A percentile compares a stretch with the other conserved stretches of the same genome.
phyloP scores from a whole-genome alignment of 2,329 filamentous ascomycete genomes.

The Fusarium napiforme region DNA sequence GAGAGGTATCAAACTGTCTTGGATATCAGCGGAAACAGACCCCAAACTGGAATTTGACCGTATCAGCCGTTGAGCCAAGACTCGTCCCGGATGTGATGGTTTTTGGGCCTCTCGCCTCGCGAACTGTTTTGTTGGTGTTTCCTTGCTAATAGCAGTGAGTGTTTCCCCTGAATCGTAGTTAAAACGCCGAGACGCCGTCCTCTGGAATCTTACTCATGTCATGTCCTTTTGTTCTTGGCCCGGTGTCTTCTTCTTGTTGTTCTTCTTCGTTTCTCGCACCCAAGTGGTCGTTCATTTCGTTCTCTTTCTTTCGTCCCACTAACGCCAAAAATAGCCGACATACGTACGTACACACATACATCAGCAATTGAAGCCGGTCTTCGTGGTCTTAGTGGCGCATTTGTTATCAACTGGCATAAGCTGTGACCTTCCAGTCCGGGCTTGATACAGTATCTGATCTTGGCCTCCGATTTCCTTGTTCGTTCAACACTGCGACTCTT shows the following conservation, averaged over 20 bases:
- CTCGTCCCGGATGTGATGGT: constrained; percentile 24
- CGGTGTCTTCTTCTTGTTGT: constrained; percentile 18
- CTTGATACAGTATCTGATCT: not conserved
- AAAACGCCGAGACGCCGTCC: constrained; percentile 30
- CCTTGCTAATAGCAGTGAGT: constrained; percentile 22
- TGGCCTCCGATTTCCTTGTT: constrained; percentile 19
- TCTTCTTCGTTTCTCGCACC: constrained; percentile 12
- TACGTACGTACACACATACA: constrained; percentile 9
- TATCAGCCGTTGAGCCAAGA: constrained; percentile 35
- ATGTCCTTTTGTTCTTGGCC: constrained; percentile 23
- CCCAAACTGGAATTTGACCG: constrained; percentile 37
- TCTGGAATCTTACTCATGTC: constrained; percentile 28
- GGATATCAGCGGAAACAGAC: constrained; percentile 28
- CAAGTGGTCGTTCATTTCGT: constrained; percentile 35
- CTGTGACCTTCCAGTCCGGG: constrained; percentile 22
- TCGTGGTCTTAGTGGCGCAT: constrained; percentile 33
- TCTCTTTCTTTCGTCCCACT: constrained; percentile 17
- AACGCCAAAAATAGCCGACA: constrained; percentile 23
- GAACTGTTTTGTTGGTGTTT: constrained; percentile 22
- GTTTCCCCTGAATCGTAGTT: constrained; percentile 35
- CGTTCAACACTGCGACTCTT: not conserved
- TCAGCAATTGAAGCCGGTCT: constrained; percentile 40
- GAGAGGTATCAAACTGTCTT: constrained; percentile 24
- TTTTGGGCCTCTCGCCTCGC: constrained; percentile 4
- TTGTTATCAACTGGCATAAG: constrained; percentile 31